Percentiles rank a stretch among this genome's conserved stretches.
Evolutionary conservation across 257 asterid genomes (phyloP).

Genomic region (Solanum gracilifrons): DNA sequence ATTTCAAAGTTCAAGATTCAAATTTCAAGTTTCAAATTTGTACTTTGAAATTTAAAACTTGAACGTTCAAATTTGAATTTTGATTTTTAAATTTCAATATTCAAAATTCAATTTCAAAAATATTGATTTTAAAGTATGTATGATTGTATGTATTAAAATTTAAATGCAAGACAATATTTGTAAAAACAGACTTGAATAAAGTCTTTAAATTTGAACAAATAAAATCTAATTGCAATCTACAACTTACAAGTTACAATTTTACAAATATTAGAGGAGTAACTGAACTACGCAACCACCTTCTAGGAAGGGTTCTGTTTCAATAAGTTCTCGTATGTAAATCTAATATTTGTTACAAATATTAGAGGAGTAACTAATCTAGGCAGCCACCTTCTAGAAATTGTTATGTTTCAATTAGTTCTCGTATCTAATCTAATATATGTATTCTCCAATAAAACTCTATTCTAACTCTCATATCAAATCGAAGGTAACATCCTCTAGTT

Average conservation of each 20-base stretch:
- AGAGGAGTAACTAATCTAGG: no score
- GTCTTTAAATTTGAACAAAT: background rate
- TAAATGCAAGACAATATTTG: background rate
- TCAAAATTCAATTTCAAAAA: background rate
- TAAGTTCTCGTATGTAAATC: no score
- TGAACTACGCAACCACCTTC: background rate
- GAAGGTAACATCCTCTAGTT: no score
- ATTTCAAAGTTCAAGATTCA: no score
- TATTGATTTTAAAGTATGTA: no score
- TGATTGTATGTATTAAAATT: background rate
- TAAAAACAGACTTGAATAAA: background rate
- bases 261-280: background rate
- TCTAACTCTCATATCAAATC: background rate
- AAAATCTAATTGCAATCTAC: background rate
- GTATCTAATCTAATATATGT: no score
- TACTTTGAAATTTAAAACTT: no score
- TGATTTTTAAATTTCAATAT: background rate
- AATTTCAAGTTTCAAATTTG: no score
- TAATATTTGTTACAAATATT: background rate
- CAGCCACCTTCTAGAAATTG: no score
- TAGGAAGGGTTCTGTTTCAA: background rate
- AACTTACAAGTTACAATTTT: background rate
- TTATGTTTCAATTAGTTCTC: no score
- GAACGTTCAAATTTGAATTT: no score
- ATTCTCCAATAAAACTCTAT: background rate